A percentile compares a stretch with the other conserved stretches of the same genome.
These are phyloP conservation scores for Emericellopsis atlantica DNA, from an alignment of 2,329 filamentous ascomycete genomes.

Conservation along the genomic window DNA sequence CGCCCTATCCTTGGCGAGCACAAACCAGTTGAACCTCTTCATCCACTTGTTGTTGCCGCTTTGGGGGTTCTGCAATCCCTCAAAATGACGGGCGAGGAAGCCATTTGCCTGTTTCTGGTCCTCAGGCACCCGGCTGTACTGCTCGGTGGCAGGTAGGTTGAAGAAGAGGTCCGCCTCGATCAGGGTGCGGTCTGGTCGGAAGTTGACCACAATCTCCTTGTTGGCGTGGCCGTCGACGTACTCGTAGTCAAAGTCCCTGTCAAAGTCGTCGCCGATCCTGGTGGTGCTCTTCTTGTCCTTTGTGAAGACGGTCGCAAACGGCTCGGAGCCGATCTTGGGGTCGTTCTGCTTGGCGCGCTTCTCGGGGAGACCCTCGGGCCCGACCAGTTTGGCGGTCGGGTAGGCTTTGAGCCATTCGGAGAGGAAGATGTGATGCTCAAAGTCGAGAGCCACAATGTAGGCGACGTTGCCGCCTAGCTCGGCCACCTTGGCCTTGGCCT, in stretches of 20 bases:
- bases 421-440: constrained; percentile 92
- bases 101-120: constrained; percentile 16
- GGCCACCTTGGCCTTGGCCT: constrained; percentile 51
- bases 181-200: constrained; percentile 65
- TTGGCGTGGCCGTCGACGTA: constrained; percentile 71
- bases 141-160: constrained; percentile 79
- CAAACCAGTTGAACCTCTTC: constrained; percentile 76
- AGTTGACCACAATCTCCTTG: constrained; percentile 78
- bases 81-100: constrained; percentile 29
- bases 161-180: constrained; percentile 88
- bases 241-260: constrained; percentile 74
- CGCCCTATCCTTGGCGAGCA: constrained; percentile 45
- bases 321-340: constrained; percentile 31
- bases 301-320: constrained; percentile 58
- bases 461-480: constrained; percentile 56
- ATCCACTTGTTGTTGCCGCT: constrained; percentile 56
- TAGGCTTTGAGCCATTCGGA: constrained; percentile 72
- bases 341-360: constrained; percentile 54
- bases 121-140: constrained; percentile 59
- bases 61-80: constrained; percentile 41
- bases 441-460: constrained; percentile 80
- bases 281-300: constrained; percentile 36
- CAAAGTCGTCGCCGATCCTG: constrained; percentile 64
- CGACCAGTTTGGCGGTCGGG: constrained; percentile 69
- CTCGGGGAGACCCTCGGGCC: constrained; percentile 69